Conservation (phyloP, 192 early-diverging fungal species). For the Piromyces sp. region DNA sequence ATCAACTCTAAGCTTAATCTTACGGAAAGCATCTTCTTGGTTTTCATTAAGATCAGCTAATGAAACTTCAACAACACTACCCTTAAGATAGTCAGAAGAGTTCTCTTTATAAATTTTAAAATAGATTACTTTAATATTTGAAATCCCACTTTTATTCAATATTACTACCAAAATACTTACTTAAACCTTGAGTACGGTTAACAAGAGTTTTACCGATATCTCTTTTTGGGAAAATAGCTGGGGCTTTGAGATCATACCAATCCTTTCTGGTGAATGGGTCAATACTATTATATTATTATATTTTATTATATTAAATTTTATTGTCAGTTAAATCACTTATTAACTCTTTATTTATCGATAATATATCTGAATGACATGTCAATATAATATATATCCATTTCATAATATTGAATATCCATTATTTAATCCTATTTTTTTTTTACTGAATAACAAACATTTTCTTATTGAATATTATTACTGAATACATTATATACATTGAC, state of each 20-base stretch:
- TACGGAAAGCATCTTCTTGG: slow-evolving; percentile 81
- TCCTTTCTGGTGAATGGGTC: slow-evolving; percentile 99
- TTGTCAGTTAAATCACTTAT: too few relatives aligned
- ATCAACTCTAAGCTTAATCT: slow-evolving; percentile 92
- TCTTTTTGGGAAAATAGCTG: slow-evolving; percentile 84
- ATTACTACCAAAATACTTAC: too few relatives aligned
- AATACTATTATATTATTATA: slow-evolving; percentile 38
- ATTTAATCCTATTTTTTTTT: too few relatives aligned
- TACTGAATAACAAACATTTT: too few relatives aligned
- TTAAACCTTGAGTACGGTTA: slow-evolving; percentile 99
- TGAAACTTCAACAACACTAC: slow-evolving; percentile 89
- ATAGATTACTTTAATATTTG: too few relatives aligned
- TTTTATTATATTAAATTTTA: background rate
- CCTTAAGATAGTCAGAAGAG: slow-evolving; percentile 91
- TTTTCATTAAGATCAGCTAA: slow-evolving; percentile 88
- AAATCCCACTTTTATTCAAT: too few relatives aligned
- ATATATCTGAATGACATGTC: too few relatives aligned
- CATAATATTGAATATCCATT: too few relatives aligned
- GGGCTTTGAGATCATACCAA: slow-evolving; percentile 99
- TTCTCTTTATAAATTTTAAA: slow-evolving; percentile 32
- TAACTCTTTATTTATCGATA: too few relatives aligned
- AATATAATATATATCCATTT: too few relatives aligned
- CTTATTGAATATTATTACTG: background rate
- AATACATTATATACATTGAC: slow-evolving; percentile 4
- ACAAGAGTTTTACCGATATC: slow-evolving; percentile 97